Base-by-base conservation (phyloP, 768 basidiomycete genomes). In the Russula sp. region DNA sequence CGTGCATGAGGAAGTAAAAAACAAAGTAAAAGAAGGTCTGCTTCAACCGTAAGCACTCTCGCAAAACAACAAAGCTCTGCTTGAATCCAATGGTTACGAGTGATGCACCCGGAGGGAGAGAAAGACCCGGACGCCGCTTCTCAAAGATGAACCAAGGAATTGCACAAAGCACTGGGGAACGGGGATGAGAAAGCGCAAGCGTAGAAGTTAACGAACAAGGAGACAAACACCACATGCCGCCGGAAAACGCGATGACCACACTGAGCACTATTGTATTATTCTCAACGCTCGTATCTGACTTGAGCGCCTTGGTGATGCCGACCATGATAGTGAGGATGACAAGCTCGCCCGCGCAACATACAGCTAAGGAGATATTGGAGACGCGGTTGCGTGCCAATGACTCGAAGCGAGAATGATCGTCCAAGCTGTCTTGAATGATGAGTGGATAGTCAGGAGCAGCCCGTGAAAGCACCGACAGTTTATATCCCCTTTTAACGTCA, bases 261-360 rank as follows among this genome's bases (percentile, higher is more conserved):
- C 86, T 88, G 69, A 90, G 85, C 3, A 85, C 84, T 64, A 79
- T 85, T 3, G 87, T 90, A 68, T 90, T 90, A 70, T 87, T 86
- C 59, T 85, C 82, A 0, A 79, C 79, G 67, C 81, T 88, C 64
- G 76, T 76, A 41, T 79, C 82, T 0, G 82, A 81, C 56, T 82
- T 78, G 53, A 90, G 69, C 0, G 78, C 87, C 69, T 86, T 82
- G 20, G 90, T 73, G 18, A 90, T 90, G 18, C 88, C 88, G 39
- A 88, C 82, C 81, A 90, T 88, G 54, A 90, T 72, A 0, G 79
- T 82, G 34, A 91, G 79, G 47, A 90, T 79, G 52, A 88, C 38
- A 43, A 90, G 76, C 72, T 90, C 88, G 43, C 88, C 89, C 0
- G 78, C 76, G 1, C 88, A 90, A 63, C 78, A 83, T 39, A 90